These are phyloP conservation scores for Ramaria sp. DNA, from an alignment of 768 basidiomycete genomes.

Conservation along the genomic window DNA sequence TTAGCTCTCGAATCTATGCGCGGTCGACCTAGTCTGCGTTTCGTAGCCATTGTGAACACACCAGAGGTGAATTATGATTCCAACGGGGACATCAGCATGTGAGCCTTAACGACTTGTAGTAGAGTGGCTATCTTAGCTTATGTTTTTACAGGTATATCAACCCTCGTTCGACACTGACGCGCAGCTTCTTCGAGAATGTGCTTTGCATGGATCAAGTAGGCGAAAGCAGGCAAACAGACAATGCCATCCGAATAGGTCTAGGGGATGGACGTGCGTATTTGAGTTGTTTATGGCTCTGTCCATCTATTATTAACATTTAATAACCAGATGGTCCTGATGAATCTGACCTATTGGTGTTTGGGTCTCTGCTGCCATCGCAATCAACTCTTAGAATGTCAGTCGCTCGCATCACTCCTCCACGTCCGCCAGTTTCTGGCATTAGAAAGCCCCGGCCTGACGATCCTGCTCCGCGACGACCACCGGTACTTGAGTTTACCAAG, in stretches of 20 bases:
- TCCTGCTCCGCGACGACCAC: slow-evolving; percentile 65
- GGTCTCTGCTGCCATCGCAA: slow-evolving; percentile 17
- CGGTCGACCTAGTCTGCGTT: slow-evolving; percentile 50
- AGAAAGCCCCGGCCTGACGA: slow-evolving; percentile 63
- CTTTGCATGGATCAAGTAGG: slow-evolving; percentile 42
- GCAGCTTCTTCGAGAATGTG: slow-evolving; percentile 60
- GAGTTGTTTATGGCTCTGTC: not conserved
- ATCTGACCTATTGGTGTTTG: slow-evolving; percentile 52
- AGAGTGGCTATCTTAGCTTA: not conserved
- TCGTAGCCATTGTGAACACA: slow-evolving; percentile 43
- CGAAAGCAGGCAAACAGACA: slow-evolving; percentile 29
- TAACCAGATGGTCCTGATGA: slow-evolving; percentile 54
- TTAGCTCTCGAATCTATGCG: slow-evolving; percentile 75
- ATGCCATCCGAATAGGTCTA: slow-evolving; percentile 57
- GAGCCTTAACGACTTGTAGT: not conserved
- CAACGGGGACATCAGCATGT: slow-evolving; percentile 39
- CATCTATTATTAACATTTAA: not conserved
- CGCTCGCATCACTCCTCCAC: slow-evolving; percentile 41
- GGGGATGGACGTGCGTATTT: slow-evolving; percentile 49
- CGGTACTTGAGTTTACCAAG: slow-evolving; percentile 19
- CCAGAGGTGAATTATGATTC: slow-evolving; percentile 52
- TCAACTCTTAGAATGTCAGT: slow-evolving; percentile 38
- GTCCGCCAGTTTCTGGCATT: slow-evolving; percentile 22
- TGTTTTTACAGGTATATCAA: slow-evolving; percentile 50
- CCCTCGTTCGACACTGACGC: slow-evolving; percentile 47